Percentiles rank a stretch among this genome's conserved stretches.
Evolutionary conservation across 1,284 basidiomycete species (phyloP).

Genomic region (Paramarasmius palmivorus): DNA sequence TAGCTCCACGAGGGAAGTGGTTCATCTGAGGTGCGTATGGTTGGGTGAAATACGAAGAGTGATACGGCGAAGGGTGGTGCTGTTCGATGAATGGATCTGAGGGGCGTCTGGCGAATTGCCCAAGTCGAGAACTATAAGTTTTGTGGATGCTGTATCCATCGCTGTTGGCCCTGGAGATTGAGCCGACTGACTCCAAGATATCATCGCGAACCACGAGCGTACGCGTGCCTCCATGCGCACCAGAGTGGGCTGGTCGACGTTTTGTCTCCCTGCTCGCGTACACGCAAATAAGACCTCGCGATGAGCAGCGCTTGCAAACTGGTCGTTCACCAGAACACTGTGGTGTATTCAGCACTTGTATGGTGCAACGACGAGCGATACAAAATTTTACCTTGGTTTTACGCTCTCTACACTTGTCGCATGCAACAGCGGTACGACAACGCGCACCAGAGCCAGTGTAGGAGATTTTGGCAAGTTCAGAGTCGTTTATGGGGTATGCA

Average conservation of each 20-base stretch:
- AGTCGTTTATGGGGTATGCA: not conserved
- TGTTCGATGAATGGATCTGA: too few species aligned
- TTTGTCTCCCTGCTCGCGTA: slow-evolving; percentile 1
- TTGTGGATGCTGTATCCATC: too few species aligned
- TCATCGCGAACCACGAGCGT: not conserved
- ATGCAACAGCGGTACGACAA: not conserved
- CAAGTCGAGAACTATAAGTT: too few species aligned
- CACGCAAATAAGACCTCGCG: slow-evolving; percentile 1
- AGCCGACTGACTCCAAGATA: too few species aligned
- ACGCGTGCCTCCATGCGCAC: not conserved
- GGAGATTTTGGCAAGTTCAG: not conserved
- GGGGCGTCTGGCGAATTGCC: too few species aligned
- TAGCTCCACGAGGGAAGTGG: too few species aligned
- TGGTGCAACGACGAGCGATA: not conserved
- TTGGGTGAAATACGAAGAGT: not conserved
- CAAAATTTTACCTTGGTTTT: not conserved
- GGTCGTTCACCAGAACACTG: slow-evolving; percentile 3
- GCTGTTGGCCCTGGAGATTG: too few species aligned
- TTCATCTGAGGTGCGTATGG: not conserved
- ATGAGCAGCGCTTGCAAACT: not conserved
- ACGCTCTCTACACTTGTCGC: slow-evolving; percentile 3
- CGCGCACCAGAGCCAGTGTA: not conserved
- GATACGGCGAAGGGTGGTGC: not conserved
- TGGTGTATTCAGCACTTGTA: not conserved
- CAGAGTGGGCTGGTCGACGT: not conserved